These are phyloP conservation scores for Leccinellum albellum DNA, from an alignment of 768 basidiomycete genomes.

Conservation along the genomic window DNA sequence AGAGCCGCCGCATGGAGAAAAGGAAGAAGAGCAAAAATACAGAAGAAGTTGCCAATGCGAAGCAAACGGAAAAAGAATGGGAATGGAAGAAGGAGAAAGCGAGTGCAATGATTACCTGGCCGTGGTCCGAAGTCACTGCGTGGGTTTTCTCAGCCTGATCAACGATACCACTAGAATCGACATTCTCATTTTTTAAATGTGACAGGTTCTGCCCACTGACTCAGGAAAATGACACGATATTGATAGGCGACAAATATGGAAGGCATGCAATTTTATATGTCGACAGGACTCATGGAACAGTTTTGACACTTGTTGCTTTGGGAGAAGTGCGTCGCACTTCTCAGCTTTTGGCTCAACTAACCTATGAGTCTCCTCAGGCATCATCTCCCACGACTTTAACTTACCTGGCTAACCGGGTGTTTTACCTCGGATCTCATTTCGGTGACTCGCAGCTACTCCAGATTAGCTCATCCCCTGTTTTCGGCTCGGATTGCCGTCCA, in stretches of 20 bases:
- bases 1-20: constrained; percentile 48
- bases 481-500: constrained; percentile 32
- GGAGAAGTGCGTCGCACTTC: constrained; percentile 55
- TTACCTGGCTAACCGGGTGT: constrained; percentile 62
- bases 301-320: constrained; percentile 55
- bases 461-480: constrained; percentile 47
- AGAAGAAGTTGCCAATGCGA: constrained; percentile 43
- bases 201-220: constrained; percentile 53
- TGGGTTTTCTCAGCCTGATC: constrained; percentile 34
- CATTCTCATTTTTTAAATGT: not conserved
- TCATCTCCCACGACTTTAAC: constrained; percentile 70
- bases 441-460: constrained; percentile 78
- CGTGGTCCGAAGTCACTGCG: constrained; percentile 71
- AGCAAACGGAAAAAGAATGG: constrained; percentile 53
- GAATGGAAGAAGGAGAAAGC: constrained; percentile 54
- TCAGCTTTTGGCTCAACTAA: constrained; percentile 3
- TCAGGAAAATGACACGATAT: constrained; percentile 41
- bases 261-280: constrained; percentile 63
- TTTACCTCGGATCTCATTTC: constrained; percentile 79
- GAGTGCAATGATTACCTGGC: constrained; percentile 62
- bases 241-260: constrained; percentile 72
- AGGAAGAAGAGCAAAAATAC: constrained; percentile 46
- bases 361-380: constrained; percentile 38
- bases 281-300: constrained; percentile 36
- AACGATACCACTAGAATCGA: not conserved